Evolutionary conservation across 2,329 filamentous ascomycete species (phyloP).

Genomic region (Penicillium sp.): DNA sequence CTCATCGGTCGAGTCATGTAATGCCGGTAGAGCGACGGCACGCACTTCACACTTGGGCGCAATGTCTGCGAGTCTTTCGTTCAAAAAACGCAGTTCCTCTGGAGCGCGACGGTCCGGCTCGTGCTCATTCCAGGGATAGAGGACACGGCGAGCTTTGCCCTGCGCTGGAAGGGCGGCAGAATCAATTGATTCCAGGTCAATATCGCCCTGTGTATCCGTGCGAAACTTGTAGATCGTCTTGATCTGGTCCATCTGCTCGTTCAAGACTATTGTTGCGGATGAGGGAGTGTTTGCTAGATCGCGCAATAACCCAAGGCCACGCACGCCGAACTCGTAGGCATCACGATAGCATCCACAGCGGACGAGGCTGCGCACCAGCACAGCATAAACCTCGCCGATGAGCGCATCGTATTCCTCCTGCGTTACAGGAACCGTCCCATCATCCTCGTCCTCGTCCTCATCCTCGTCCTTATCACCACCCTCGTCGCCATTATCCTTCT

Average conservation of each 20-base stretch:
- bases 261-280: slow-evolving; percentile 14
- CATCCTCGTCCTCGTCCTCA: slow-evolving; percentile 44
- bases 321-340: slow-evolving; percentile 39
- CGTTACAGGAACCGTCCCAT: slow-evolving; percentile 26
- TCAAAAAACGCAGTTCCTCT: slow-evolving; percentile 62
- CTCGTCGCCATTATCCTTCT: neutral
- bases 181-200: slow-evolving; percentile 23
- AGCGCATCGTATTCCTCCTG: slow-evolving; percentile 33
- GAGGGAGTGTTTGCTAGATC: slow-evolving; percentile 8
- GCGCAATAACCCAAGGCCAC: slow-evolving; percentile 27
- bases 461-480: slow-evolving; percentile 21
- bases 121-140: slow-evolving; percentile 60
- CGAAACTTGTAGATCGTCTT: slow-evolving; percentile 23
- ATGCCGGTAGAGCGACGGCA: slow-evolving; percentile 67
- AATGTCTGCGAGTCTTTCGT: slow-evolving; percentile 61
- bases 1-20: slow-evolving; percentile 45
- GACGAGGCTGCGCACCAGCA: slow-evolving; percentile 37
- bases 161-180: slow-evolving; percentile 33
- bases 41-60: slow-evolving; percentile 79
- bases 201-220: slow-evolving; percentile 4
- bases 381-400: slow-evolving; percentile 35
- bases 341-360: slow-evolving; percentile 40
- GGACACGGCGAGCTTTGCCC: slow-evolving; percentile 48
- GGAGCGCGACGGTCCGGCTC: slow-evolving; percentile 56
- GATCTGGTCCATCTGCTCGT: slow-evolving; percentile 28